phyloP scores from a whole-genome alignment of 768 basidiomycete species.

The Sutorius australiensis region DNA sequence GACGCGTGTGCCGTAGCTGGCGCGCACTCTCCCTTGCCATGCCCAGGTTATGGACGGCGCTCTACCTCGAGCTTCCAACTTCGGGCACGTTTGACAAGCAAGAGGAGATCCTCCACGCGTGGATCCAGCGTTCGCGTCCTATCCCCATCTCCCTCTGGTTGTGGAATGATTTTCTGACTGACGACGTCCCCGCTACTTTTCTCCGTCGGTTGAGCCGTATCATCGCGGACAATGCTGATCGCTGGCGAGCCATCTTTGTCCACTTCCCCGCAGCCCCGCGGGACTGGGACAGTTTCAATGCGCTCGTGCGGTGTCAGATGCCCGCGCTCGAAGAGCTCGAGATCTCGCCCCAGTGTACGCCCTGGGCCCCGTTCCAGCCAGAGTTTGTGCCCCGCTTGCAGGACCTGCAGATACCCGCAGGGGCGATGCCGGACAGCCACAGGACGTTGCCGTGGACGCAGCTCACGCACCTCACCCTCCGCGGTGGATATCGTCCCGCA shows the following conservation, averaged over 20 bases:
- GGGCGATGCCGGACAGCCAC: constrained; percentile 31
- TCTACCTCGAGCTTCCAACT: constrained; percentile 30
- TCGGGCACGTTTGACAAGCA: constrained; percentile 20
- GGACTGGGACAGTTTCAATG: constrained; percentile 27
- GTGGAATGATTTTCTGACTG: constrained; percentile 33
- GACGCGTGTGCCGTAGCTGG: constrained; percentile 29
- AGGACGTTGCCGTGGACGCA: constrained; percentile 32
- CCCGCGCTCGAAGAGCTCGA: constrained; percentile 31
- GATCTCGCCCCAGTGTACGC: constrained; percentile 30
- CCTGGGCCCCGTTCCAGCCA: constrained; percentile 30
- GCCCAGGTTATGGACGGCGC: constrained; percentile 31
- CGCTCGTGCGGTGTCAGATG: constrained; percentile 21
- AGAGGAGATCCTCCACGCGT: constrained; percentile 23
- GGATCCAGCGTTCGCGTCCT: constrained; percentile 28
- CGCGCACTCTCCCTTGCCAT: constrained; percentile 25
- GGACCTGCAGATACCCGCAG: constrained; percentile 30
- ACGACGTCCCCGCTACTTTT: constrained; percentile 26
- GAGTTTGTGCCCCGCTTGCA: constrained; percentile 22
- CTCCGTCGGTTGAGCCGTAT: constrained; percentile 20
- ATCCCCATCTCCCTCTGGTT: constrained; percentile 27
- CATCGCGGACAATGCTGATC: constrained; percentile 23
- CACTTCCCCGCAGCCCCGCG: constrained; percentile 28
- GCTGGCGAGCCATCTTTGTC: constrained; percentile 31
- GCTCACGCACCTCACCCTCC: constrained; percentile 30
- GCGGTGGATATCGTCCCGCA: constrained; percentile 27